Percentiles rank a stretch among this genome's conserved stretches.
phyloP scores from a whole-genome alignment of 2,329 filamentous ascomycete genomes.

The Colletotrichum shisoi region DNA sequence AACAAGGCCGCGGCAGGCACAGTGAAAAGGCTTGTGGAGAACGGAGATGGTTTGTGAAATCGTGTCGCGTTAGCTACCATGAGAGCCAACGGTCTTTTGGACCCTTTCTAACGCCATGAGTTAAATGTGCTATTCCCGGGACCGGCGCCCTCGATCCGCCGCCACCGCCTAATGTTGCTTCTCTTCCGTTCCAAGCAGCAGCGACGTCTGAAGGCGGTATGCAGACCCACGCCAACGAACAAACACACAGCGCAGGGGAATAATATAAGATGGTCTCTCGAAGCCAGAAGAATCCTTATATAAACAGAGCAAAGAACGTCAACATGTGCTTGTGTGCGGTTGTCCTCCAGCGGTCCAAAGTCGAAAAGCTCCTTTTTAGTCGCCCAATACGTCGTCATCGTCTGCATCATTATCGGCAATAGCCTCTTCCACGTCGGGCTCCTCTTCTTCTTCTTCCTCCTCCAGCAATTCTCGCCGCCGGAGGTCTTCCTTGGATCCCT shows the following conservation, averaged over 20 bases:
- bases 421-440: slow-evolving; percentile 47
- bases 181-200: background rate
- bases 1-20: background rate
- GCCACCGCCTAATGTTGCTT: slow-evolving; percentile 11
- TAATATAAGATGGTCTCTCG: background rate
- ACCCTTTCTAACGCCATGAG: slow-evolving; percentile 29
- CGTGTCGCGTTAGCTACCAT: slow-evolving; percentile 26
- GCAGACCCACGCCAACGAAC: background rate
- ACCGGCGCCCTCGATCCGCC: slow-evolving; percentile 25
- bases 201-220: background rate
- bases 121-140: slow-evolving; percentile 16
- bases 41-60: slow-evolving; percentile 2
- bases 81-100: slow-evolving; percentile 31
- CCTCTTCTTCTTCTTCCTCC: slow-evolving; percentile 58
- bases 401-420: slow-evolving; percentile 36
- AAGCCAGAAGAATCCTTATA: background rate
- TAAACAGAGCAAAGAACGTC: slow-evolving; percentile 29
- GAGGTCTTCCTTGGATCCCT: slow-evolving; percentile 67
- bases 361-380: slow-evolving; percentile 43
- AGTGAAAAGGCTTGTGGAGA: background rate
- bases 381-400: slow-evolving; percentile 53
- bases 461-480: slow-evolving; percentile 63
- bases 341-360: background rate
- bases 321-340: slow-evolving; percentile 1
- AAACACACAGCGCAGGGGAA: slow-evolving; percentile 4